Evolutionary conservation across 495 filamentous ascomycete species (phyloP), one percentile per base, ranked within the genome.

Genomic region (Glarea lozoyensis): DNA sequence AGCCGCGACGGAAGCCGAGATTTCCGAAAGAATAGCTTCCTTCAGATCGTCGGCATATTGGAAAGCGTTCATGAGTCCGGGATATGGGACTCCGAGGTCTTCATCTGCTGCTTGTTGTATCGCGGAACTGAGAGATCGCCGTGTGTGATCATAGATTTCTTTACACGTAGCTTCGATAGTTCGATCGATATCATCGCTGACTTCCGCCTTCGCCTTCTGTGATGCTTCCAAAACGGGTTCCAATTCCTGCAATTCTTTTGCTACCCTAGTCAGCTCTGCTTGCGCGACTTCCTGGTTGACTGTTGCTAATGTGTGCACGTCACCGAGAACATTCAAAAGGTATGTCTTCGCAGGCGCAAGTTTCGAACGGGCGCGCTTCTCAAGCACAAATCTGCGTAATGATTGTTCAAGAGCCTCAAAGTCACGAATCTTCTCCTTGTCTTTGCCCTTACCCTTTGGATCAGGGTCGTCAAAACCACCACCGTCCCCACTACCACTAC

Each of bases 331-430:
- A 58, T 98, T 97, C 50, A 89, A 69, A n/a, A 98, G 79, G 54
- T 97, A 98, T 3, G 89, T 96, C 62, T 86, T 89, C 1, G 92
- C 92, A 16, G 92, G 92, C 11, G 92, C 92, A 50, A 98, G 75
- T 63, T 98, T 98, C 10, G 90, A 96, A 12, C 87, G 77, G 21
- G 92, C 88, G 36, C 92, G 79, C 66, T 95, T 96, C 55, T 97
- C 92, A 35, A 98, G 79, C 24, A 98, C 92, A 56, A 98, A 98
- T 40, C 88, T 80, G 37, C 93, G 76, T 42, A 98, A 62, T 23
- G 89, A 88, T 45, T 83, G 73, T 62, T 98, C 92, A 7, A 97
- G 72, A 24, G 82, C 79, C 51, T 88, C 79, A 48, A 98, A 98
- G 47, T 97, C 90, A 37, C 81, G 76, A 12, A 86, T 64, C 61